Percentiles rank a stretch among this genome's conserved stretches.
Evolutionary conservation across 139 green algal genomes (phyloP).

Genomic region (Ettlia oleoabundans): DNA sequence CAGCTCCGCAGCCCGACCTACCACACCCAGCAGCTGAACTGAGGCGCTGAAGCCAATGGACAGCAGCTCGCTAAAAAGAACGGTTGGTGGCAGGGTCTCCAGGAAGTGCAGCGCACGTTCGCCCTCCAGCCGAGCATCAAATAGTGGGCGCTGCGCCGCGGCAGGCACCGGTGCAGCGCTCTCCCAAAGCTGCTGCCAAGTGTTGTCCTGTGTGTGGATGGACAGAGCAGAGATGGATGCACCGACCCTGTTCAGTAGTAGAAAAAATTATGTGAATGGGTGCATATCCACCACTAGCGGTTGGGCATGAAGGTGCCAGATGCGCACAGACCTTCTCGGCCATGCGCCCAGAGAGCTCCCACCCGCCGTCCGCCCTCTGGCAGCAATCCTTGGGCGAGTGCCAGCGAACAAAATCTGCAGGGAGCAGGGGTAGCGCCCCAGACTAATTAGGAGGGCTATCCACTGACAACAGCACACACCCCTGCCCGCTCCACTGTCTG

Average conservation of each 20-base stretch:
- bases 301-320: no score
- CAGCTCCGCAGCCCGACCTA: conserved; percentile 50
- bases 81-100: conserved; percentile 68
- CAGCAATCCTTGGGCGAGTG: conserved; percentile 76
- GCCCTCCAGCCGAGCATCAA: conserved; percentile 73
- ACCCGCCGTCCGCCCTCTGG: neutral
- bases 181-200: conserved; percentile 79
- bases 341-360: conserved; percentile 51
- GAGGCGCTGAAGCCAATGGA: conserved; percentile 53
- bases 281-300: no score
- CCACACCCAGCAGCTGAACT: conserved; percentile 53
- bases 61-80: conserved; percentile 70
- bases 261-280: no score
- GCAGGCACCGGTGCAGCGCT: conserved; percentile 52
- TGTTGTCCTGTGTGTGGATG: conserved; percentile 10
- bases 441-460: no score
- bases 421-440: no score
- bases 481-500: no score
- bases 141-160: conserved; percentile 68
- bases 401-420: conserved; percentile 87
- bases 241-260: conserved; percentile 10
- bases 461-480: no score
- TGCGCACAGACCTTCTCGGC: conserved; percentile 12
- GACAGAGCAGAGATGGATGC: neutral
- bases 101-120: conserved; percentile 82